Conservation (phyloP, 1,284 basidiomycete genomes). For the Psilocybe mexicana region DNA sequence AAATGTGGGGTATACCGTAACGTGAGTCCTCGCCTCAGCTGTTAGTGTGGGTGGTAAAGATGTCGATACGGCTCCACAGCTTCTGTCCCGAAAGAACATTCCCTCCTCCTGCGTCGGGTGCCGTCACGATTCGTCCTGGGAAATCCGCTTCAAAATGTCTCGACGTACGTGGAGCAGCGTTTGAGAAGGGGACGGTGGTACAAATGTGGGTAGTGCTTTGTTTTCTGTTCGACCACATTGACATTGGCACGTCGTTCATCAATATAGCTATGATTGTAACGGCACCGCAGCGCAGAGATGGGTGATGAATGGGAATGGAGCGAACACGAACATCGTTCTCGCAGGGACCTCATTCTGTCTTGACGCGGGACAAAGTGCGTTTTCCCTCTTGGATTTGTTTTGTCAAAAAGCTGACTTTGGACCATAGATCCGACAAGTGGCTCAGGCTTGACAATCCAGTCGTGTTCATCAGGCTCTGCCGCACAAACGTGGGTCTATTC, state of each 20-base stretch:
- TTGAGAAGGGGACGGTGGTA: conserved; percentile 26
- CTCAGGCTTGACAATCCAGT: conserved; percentile 24
- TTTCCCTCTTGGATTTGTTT: background rate
- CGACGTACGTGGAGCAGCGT: conserved; percentile 25
- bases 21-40: conserved; percentile 15
- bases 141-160: conserved; percentile 25
- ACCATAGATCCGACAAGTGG: conserved; percentile 21
- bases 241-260: background rate
- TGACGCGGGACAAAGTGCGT: conserved; percentile 25
- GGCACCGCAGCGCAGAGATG: conserved; percentile 26
- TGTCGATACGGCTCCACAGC: conserved; percentile 2
- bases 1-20: conserved; percentile 22
- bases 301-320: conserved; percentile 16
- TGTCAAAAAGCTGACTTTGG: background rate
- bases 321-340: conserved; percentile 14
- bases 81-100: conserved; percentile 20
- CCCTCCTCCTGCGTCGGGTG: conserved; percentile 3
- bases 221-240: background rate
- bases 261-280: conserved; percentile 39
- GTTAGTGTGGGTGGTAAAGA: background rate
- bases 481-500: conserved; percentile 22
- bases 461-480: conserved; percentile 22
- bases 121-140: conserved; percentile 22
- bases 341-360: conserved; percentile 24
- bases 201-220: conserved; percentile 24